These are phyloP conservation scores for Cladosporium oxysporum DNA, from an alignment of 2,329 filamentous ascomycete species.

Conservation along the genomic window DNA sequence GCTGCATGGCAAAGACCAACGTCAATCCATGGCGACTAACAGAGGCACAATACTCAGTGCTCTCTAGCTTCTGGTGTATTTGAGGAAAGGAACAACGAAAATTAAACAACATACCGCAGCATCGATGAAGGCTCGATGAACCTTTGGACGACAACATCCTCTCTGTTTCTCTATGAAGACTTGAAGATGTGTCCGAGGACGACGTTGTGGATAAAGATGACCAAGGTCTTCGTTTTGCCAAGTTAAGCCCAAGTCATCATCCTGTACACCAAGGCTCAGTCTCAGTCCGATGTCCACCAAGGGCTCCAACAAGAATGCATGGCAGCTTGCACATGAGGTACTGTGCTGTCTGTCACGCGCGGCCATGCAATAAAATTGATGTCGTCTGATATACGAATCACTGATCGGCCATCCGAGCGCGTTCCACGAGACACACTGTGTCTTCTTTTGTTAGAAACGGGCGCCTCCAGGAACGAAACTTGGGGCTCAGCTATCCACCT, in stretches of 20 bases:
- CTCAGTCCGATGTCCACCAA: background rate
- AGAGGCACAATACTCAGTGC: background rate
- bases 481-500: conserved; percentile 4
- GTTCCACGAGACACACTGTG: background rate
- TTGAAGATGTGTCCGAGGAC: background rate
- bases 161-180: background rate
- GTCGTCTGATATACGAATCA: background rate
- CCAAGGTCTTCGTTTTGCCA: background rate
- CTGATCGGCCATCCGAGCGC: conserved; percentile 9
- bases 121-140: background rate
- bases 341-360: conserved; percentile 1
- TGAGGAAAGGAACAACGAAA: background rate
- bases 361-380: background rate
- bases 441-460: background rate
- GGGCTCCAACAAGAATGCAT: background rate
- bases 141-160: background rate
- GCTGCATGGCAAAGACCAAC: background rate
- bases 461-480: background rate
- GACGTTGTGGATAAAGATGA: background rate
- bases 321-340: background rate
- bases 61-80: background rate
- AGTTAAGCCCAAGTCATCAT: conserved; percentile 10
- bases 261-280: conserved; percentile 11
- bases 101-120: background rate
- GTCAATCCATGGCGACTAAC: background rate